phyloP scores from a whole-genome alignment of 139 green algal genomes.

The Chlorella sp. region DNA sequence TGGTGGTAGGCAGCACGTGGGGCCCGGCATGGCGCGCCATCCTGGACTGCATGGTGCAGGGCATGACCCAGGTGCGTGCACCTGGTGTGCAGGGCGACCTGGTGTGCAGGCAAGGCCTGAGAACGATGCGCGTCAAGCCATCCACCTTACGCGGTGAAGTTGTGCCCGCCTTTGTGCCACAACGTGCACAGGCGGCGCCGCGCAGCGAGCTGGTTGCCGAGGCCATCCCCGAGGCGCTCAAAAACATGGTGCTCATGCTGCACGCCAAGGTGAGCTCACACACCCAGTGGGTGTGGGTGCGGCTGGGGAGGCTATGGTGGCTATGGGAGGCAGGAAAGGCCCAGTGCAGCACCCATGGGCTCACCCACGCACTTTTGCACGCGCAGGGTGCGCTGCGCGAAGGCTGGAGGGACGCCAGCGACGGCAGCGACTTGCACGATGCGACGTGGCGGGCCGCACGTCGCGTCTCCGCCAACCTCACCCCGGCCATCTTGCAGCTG shows the following conservation, averaged over 20 bases:
- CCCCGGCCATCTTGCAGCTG: conserved; percentile 2
- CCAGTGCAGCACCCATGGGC: not conserved
- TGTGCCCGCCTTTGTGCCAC: conserved; percentile 5
- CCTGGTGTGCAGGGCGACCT: not conserved
- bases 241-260: conserved; percentile 97
- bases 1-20: conserved; percentile 8
- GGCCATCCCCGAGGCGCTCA: conserved; percentile 80
- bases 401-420: conserved; percentile 4
- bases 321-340: not conserved
- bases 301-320: conserved; percentile 31
- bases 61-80: conserved; percentile 1
- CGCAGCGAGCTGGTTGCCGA: conserved; percentile 71
- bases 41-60: conserved; percentile 10
- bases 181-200: conserved; percentile 12
- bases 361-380: not conserved
- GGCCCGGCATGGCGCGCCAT: conserved; percentile 10
- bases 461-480: not conserved
- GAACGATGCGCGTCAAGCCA: not conserved
- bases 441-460: conserved; percentile 5
- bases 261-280: conserved; percentile 36
- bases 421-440: conserved; percentile 7
- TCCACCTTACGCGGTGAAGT: not conserved
- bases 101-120: not conserved
- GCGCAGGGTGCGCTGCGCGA: conserved; percentile 1
- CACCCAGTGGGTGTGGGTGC: not conserved